These are phyloP conservation scores for Naganishia sp. DNA, from an alignment of 1,284 basidiomycete genomes.

Conservation along the genomic window DNA sequence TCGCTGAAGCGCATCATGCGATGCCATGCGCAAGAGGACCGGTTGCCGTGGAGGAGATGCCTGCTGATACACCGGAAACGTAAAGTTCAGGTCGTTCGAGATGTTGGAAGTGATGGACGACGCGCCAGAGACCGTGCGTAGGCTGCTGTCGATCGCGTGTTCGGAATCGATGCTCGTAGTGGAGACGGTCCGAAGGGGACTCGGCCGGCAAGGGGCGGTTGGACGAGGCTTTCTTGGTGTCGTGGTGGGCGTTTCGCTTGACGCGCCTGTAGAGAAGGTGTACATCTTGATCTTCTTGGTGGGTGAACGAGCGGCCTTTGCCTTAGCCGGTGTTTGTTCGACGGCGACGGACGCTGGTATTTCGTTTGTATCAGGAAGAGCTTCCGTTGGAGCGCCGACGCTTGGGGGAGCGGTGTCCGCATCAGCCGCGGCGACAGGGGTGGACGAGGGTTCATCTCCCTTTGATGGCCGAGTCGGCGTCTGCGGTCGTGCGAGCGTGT, in stretches of 20 bases:
- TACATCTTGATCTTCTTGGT: constrained; percentile 7
- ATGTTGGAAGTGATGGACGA: constrained; percentile 3
- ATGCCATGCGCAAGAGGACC: neutral
- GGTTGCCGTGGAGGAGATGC: neutral
- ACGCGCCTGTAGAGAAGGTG: constrained; percentile 10
- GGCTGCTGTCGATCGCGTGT: constrained; percentile 1
- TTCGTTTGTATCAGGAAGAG: neutral
- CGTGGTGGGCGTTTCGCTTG: neutral
- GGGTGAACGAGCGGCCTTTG: too few species aligned
- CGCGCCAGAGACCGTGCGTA: constrained; percentile 9
- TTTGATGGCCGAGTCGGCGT: too few species aligned
- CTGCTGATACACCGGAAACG: constrained; percentile 11
- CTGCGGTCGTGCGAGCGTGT: neutral
- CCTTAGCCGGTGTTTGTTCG: neutral
- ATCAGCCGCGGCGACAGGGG: neutral
- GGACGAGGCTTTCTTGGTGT: neutral
- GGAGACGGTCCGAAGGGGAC: constrained; percentile 12
- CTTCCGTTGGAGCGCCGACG: neutral
- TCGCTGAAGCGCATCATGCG: neutral
- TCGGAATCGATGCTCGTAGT: neutral
- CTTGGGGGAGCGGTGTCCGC: neutral
- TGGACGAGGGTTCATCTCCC: constrained; percentile 3
- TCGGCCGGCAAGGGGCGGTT: neutral
- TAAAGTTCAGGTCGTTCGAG: constrained; percentile 14
- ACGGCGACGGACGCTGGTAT: neutral